These are phyloP conservation scores for Polygonum aviculare DNA, from an alignment of 148 eudicot species.

Conservation along the genomic window DNA sequence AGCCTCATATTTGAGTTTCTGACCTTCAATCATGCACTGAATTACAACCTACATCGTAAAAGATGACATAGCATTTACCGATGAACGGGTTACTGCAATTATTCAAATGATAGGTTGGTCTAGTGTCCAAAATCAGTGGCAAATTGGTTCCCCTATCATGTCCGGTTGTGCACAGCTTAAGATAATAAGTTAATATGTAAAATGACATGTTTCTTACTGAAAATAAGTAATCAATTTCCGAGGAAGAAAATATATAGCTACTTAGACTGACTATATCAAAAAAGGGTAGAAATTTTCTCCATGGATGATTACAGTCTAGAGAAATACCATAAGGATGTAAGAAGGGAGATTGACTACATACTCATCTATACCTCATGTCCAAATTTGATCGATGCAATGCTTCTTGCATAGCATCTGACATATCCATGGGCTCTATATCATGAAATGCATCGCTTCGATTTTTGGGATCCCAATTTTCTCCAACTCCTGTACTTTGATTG, in stretches of 20 bases:
- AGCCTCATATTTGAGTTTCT: not conserved
- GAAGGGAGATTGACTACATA: constrained; percentile 24
- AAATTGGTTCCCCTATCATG: not conserved
- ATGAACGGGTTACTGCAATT: not conserved
- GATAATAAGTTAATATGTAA: not conserved
- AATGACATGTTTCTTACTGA: not conserved
- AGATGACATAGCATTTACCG: not conserved
- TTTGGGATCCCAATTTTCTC: constrained; percentile 29
- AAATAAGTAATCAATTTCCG: not conserved
- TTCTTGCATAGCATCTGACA: constrained; percentile 95
- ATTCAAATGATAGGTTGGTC: not conserved
- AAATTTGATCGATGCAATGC: constrained; percentile 92
- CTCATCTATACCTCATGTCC: constrained; percentile 86
- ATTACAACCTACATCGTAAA: not conserved
- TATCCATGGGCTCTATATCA: constrained; percentile 87
- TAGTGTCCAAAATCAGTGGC: not conserved
- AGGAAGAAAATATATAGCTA: not conserved
- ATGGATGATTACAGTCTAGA: not conserved
- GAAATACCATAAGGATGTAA: not conserved
- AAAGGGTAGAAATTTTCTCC: not conserved
- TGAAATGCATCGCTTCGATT: constrained; percentile 27
- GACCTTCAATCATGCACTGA: not conserved
- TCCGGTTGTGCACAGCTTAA: not conserved
- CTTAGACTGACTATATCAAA: not conserved
- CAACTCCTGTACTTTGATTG: constrained; percentile 31